Conservation (phyloP, 2,329 filamentous ascomycete genomes). For the Penicillium sp. region DNA sequence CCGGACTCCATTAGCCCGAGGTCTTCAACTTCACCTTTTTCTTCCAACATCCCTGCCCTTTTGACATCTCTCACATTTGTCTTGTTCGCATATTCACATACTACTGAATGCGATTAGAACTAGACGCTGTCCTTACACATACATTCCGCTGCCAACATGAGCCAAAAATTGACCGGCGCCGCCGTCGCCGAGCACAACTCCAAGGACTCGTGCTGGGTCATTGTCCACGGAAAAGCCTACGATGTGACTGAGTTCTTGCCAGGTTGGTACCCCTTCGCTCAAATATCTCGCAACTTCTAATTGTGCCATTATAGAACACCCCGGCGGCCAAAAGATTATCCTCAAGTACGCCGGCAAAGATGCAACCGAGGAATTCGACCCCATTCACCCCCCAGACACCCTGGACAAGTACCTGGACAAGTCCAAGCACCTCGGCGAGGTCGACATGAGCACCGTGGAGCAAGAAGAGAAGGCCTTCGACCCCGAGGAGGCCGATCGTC, state of each 20-base stretch:
- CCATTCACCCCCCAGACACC: constrained; percentile 87
- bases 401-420: constrained; percentile 79
- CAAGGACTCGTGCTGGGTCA: constrained; percentile 87
- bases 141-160: constrained; percentile 27
- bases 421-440: constrained; percentile 85
- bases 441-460: constrained; percentile 83
- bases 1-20: constrained; percentile 38
- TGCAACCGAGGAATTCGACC: constrained; percentile 89
- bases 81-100: background rate
- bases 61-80: constrained; percentile 5
- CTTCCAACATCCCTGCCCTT: background rate
- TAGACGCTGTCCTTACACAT: constrained; percentile 10
- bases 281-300: background rate
- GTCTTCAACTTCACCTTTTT: constrained; percentile 16
- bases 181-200: constrained; percentile 77
- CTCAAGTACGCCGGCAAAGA: constrained; percentile 96
- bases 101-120: constrained; percentile 2
- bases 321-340: constrained; percentile 89
- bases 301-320: constrained; percentile 67
- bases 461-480: constrained; percentile 69
- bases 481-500: constrained; percentile 75
- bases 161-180: constrained; percentile 57
- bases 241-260: constrained; percentile 90
- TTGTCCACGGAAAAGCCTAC: constrained; percentile 85
- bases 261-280: constrained; percentile 50